Evolutionary conservation across 1,139 yeast genomes (phyloP).

Genomic region (Candida mesenterica): DNA sequence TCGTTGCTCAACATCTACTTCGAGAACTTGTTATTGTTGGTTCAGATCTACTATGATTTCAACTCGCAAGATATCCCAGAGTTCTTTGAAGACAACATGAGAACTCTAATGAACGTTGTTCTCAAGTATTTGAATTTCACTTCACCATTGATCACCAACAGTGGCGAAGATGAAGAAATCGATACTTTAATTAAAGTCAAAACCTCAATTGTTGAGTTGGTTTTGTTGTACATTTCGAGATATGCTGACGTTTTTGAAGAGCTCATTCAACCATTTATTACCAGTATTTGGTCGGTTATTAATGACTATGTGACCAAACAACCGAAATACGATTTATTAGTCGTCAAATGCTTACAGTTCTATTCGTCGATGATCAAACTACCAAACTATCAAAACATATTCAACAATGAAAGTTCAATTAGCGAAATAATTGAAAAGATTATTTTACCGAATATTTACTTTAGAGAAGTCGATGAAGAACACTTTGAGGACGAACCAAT

Average conservation of each 20-base stretch:
- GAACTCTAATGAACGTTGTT: constrained; percentile 72
- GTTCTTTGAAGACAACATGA: constrained; percentile 89
- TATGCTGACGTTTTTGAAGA: constrained; percentile 89
- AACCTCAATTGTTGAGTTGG: constrained; percentile 79
- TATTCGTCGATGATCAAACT: constrained; percentile 78
- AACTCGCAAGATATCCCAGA: constrained; percentile 98
- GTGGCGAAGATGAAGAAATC: constrained; percentile 66
- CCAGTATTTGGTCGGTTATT: constrained; percentile 77
- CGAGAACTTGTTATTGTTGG: constrained; percentile 67
- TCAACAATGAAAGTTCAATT: constrained; percentile 65
- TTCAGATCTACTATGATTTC: constrained; percentile 85
- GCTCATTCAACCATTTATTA: constrained; percentile 73
- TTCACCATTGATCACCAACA: constrained; percentile 53
- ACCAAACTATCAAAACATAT: constrained; percentile 59
- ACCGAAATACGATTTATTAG: constrained; percentile 79
- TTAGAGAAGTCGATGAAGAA: constrained; percentile 87
- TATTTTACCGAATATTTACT: constrained; percentile 81
- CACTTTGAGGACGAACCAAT: constrained; percentile 96
- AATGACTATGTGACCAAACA: constrained; percentile 61
- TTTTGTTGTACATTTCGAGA: constrained; percentile 83
- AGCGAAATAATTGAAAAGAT: constrained; percentile 79
- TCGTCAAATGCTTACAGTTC: constrained; percentile 77
- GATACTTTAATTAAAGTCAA: constrained; percentile 73
- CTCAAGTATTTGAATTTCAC: constrained; percentile 73
- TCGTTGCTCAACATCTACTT: constrained; percentile 55